Evolutionary conservation across 352 stramenopile genomes (phyloP).

Genomic region (Halophytophthora batemanensis): DNA sequence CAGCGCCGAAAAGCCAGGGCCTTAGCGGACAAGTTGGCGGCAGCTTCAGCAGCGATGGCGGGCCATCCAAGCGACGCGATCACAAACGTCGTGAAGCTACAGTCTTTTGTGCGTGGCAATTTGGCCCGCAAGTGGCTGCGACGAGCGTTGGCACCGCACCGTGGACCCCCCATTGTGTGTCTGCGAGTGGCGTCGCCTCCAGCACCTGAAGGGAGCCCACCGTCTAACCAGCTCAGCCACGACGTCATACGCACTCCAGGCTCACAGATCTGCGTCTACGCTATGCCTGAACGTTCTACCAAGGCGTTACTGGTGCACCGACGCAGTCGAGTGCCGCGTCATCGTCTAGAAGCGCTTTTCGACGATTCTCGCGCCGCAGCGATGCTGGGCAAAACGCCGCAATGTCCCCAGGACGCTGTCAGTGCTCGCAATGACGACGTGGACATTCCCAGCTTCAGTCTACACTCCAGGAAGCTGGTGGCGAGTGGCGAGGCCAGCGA

Average conservation of each 20-base stretch:
- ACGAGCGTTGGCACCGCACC: conserved; percentile 16
- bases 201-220: neutral
- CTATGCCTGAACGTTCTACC: conserved; percentile 17
- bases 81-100: conserved; percentile 41
- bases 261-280: conserved; percentile 24
- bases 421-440: neutral
- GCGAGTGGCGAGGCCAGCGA: conserved; percentile 6
- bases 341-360: conserved; percentile 10
- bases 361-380: neutral
- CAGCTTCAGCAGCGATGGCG: conserved; percentile 1
- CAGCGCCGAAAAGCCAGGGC: conserved; percentile 14
- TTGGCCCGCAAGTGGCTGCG: conserved; percentile 32
- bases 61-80: conserved; percentile 21
- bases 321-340: conserved; percentile 1
- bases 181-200: conserved; percentile 21
- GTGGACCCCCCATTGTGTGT: conserved; percentile 22
- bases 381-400: neutral
- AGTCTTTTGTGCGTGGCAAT: conserved; percentile 46
- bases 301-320: conserved; percentile 12
- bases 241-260: conserved; percentile 5
- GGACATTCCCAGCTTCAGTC: neutral
- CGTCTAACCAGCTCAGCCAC: conserved; percentile 18
- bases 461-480: conserved; percentile 19
- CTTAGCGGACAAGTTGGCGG: neutral
- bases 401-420: neutral